Base-by-base conservation (phyloP, 495 filamentous ascomycete genomes). In the Geoglossum glabrum region DNA sequence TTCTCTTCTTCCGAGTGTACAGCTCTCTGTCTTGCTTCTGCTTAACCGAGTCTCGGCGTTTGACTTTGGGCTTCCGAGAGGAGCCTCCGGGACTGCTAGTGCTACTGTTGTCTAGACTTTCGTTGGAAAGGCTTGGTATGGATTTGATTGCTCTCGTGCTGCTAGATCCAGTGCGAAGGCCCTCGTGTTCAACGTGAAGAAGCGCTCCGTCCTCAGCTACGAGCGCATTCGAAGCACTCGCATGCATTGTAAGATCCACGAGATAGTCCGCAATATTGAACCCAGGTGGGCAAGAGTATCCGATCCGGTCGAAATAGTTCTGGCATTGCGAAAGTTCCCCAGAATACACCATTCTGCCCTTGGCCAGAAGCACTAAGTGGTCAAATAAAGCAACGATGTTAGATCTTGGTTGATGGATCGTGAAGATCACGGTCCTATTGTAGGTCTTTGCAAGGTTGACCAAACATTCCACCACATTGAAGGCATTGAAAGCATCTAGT, bases 381-480 rank as follows among this genome's bases (percentile, higher is more conserved):
- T 98, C 93, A 64, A 98, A 98, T 31, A 98, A 76, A n/a, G 92
- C 92, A 30, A 97, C 92, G 62, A 98, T 98, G 64, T 98, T 98
- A n/a, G 92, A 97, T 59, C 94, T 78, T n/a, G 92, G 92, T 62
- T 98, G 92, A 69, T 98, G 92, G 61, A 98, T 98, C 5, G 92
- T 98, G 73, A 98, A 96, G 57, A 98, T 85, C 59, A 98, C 86
- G 0, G 92, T 98, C 50, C 92, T 79, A 66, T 94, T 90, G 73
- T 96, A 97, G 30, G 82, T 90, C 73, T 92, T 95, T 19, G 92
- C 92, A 49, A 98, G 70, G 4, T 85, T 96, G 43, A 98, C 92
- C 38, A 98, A 75, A 63, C 90, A 96, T 67, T 98, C 92, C 27
- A 98, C 82, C 7, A 96, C 90, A 57, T 97, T 97, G 73, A 90